Conservation (phyloP, 345 rosid species). For the Euphorbia tirucalli region DNA sequence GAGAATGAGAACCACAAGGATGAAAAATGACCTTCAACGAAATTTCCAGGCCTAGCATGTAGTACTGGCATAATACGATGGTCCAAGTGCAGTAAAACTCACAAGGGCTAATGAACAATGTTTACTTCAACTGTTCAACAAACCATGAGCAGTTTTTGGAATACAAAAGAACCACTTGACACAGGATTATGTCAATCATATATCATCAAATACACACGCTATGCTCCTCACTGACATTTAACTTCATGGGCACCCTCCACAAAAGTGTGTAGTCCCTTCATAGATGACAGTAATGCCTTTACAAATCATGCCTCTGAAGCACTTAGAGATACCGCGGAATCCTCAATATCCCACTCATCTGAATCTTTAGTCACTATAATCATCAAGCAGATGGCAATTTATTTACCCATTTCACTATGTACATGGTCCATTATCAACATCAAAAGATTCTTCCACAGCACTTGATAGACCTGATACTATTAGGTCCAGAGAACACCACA, state of each 20-base stretch:
- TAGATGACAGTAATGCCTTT: not conserved
- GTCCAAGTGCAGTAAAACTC: not conserved
- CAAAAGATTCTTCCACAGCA: not conserved
- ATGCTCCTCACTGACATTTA: not conserved
- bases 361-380: not conserved
- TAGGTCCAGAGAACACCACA: constrained; percentile 30
- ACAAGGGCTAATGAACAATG: not conserved
- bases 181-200: not conserved
- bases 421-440: not conserved
- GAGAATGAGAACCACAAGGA: no score
- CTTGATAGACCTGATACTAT: constrained; percentile 8
- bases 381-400: not conserved
- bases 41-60: not conserved
- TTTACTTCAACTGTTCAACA: not conserved
- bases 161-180: not conserved
- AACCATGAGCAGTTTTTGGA: not conserved
- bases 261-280: not conserved
- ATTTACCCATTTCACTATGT: not conserved
- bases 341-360: not conserved
- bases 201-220: not conserved
- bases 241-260: not conserved
- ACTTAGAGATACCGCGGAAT: not conserved
- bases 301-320: not conserved
- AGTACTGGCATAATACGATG: not conserved
- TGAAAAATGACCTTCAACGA: not conserved